A percentile compares a stretch with the other conserved stretches of the same genome.
These are phyloP conservation scores for Citrus sinensis DNA, from an alignment of 345 rosid genomes.

Conservation along the genomic window DNA sequence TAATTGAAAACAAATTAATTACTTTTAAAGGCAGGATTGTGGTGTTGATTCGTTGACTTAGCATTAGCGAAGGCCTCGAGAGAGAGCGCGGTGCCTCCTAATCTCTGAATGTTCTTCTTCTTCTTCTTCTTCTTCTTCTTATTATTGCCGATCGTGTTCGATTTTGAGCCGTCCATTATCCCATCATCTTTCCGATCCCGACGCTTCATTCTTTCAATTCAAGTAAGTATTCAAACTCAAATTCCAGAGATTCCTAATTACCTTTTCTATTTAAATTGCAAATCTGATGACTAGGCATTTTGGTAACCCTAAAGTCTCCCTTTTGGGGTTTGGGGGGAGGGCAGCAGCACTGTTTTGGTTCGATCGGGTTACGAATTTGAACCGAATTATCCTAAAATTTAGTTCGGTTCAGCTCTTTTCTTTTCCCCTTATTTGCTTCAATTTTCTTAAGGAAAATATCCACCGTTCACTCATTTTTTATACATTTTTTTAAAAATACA, in stretches of 20 bases:
- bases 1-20: background rate
- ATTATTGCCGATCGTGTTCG: conserved; percentile 18
- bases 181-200: conserved; percentile 7
- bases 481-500: too few relatives aligned
- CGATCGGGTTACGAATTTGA: too few relatives aligned
- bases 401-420: too few relatives aligned
- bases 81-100: conserved; percentile 84
- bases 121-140: conserved; percentile 41
- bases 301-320: conserved; percentile 2
- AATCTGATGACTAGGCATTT: background rate
- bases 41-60: conserved; percentile 41
- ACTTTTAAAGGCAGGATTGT: conserved; percentile 75
- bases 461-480: too few relatives aligned
- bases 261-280: background rate
- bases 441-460: too few relatives aligned
- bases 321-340: accelerated
- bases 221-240: background rate
- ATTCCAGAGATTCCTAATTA: background rate
- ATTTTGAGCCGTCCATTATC: conserved; percentile 19
- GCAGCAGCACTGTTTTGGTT: too few relatives aligned
- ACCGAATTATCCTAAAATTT: too few relatives aligned
- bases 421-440: too few relatives aligned
- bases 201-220: conserved; percentile 34
- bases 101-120: conserved; percentile 59
- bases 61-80: conserved; percentile 74